Base-by-base conservation (phyloP, 192 early-diverging fungal genomes). In the Coemansia sp. region DNA sequence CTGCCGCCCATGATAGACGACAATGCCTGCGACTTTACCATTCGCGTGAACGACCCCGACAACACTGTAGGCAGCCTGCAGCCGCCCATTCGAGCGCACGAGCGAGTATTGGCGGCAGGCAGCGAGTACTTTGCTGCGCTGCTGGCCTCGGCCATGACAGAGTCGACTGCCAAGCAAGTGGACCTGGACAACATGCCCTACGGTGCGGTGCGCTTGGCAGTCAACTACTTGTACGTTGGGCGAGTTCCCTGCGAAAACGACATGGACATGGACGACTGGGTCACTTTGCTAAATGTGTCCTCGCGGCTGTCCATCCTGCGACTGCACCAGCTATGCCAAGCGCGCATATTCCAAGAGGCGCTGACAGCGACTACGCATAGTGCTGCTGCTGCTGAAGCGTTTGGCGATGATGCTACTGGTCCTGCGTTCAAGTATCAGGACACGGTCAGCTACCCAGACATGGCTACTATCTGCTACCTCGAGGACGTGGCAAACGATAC, bases 51-150 rank as follows among this genome's bases (percentile, higher is more conserved):
- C 19, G 79, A 82, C 58, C 74, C 79, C 2, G 65, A 69, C 27
- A 82, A 82, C 58, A 59, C 57, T 2, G 70, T 73, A 20, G 79
- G 79, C 36, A 64, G 67, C 29, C 47, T 82, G 32, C 79, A 82
- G 64, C 79, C 79, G 43, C 79, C 74, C 1, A 68, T 82, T 15
- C 22, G 70, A 3, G 74, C 79, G 0, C 79, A 82, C 35, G 73
- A 66, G 32, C 38, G 58, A 19, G 74, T 82, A 39, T 66, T 82
- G 29, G 66, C 66, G 0, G 73, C 70, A 9, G 79, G 79, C 14
- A 82, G 79, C 56, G 79, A 82, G 22, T 82, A 82, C 45, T 82
- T 82, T 61, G 73, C 70, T 0, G 79, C 79, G 15, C 59, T 82
- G 43, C 67, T 76, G 27, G 58, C 59, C 2, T 82, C 79, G 11